Evolutionary conservation across 2,329 filamentous ascomycete species (phyloP), one percentile per base, ranked within the genome.

Genomic region (Myriosclerotinia duriaeana): DNA sequence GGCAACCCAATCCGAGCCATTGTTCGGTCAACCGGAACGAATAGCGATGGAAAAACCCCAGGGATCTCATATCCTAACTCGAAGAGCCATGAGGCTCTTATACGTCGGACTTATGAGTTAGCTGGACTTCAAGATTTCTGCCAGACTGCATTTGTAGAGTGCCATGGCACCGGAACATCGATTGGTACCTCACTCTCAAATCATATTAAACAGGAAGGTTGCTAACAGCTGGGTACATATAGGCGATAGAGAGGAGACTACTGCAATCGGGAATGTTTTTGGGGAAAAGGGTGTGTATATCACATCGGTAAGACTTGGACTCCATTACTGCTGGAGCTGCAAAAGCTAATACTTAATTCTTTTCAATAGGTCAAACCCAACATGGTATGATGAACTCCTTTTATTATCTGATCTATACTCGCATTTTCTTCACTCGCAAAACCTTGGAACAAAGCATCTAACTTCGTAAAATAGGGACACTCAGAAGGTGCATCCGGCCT

Each of bases 1-100:
- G 84, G 84, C 26, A 85, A 89, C 72, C 82, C 81, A 0, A 84
- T 87, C 64, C 79, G 83, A 9, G 82, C 80, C 6, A 78, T 87
- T 34, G 83, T 87, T 65, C 79, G 83, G 20, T 81, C 78, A 6
- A 84, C 80, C 0, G 77, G 77, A 0, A 78, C 82, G 46, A 87
- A 86, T 68, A 81, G 84, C 67, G 86, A 89, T 71, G 87, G 87
- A 2, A 78, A 80, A 22, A 88, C 86, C 0, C 78, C 71, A 20
- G 84, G 84, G 0, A 81, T 87, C 67, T 86, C 84, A 0, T 78
- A 84, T 73, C 85, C 85, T 0, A 85, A 77, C 60, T 72, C 76
- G 0, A 64, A 71, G 3, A 79, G 81, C 1, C 84, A 85, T 26
- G 67, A 65, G 34, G 65, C 55, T 15, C 15, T 68, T 1, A 71